phyloP scores from a whole-genome alignment of 2,329 filamentous ascomycete genomes.

The Apiospora saccharicola region DNA sequence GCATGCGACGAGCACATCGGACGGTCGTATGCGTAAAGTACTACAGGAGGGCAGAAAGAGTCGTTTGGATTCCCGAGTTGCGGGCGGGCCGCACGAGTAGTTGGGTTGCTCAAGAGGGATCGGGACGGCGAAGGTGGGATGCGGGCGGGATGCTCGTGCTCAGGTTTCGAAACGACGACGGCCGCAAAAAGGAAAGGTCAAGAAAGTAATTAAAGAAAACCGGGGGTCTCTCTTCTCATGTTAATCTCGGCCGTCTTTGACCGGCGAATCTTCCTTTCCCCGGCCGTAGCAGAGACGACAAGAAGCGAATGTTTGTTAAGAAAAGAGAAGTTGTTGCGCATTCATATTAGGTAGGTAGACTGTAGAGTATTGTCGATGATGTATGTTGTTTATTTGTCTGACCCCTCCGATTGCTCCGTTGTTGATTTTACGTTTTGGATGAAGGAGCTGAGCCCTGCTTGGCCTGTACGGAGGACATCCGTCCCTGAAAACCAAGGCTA shows the following conservation, averaged over 20 bases:
- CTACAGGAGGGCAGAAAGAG: neutral
- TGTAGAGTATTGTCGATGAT: neutral
- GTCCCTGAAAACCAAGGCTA: slow-evolving; percentile 4
- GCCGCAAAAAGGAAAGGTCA: neutral
- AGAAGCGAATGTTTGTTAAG: neutral
- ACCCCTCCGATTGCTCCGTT: slow-evolving; percentile 8
- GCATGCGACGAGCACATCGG: slow-evolving; percentile 44
- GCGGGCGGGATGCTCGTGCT: slow-evolving; percentile 16
- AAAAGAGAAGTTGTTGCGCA: neutral
- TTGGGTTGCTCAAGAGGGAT: slow-evolving; percentile 9
- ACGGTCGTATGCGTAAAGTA: neutral
- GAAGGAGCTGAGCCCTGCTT: slow-evolving; percentile 7
- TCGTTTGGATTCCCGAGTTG: neutral
- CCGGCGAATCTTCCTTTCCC: neutral
- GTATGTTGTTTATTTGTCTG: slow-evolving; percentile 10
- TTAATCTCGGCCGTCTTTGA: neutral
- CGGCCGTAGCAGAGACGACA: neutral
- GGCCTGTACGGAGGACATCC: neutral
- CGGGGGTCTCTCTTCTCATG: neutral
- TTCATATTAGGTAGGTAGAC: neutral
- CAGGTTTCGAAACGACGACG: slow-evolving; percentile 7
- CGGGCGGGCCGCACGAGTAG: slow-evolving; percentile 15
- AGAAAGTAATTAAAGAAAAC: slow-evolving; percentile 1
- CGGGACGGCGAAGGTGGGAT: slow-evolving; percentile 14
- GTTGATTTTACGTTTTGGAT: slow-evolving; percentile 4